These are phyloP conservation scores for Scalesia atractyloides DNA, from an alignment of 129 eudicot species.

Conservation along the genomic window DNA sequence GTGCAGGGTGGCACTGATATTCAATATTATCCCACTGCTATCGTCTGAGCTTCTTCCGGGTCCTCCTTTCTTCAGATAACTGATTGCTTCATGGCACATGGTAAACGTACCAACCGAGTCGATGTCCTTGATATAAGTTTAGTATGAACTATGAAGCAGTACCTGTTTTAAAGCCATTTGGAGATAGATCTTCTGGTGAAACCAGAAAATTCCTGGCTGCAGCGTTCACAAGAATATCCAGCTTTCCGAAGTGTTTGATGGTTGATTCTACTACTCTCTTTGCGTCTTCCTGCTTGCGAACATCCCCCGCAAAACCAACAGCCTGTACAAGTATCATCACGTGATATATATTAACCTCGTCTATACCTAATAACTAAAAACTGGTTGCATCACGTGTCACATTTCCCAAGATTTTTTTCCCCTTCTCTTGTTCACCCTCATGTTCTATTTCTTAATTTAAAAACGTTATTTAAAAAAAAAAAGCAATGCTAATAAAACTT, in stretches of 20 bases:
- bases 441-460: too few species aligned
- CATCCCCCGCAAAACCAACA: constrained; percentile 90
- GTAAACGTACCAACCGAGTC: constrained; percentile 97
- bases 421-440: too few species aligned
- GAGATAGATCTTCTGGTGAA: constrained; percentile 84
- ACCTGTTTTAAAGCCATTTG: constrained; percentile 92
- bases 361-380: too few species aligned
- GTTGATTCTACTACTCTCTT: constrained; percentile 76
- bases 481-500: too few species aligned
- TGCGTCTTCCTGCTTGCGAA: constrained; percentile 88
- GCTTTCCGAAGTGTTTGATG: constrained; percentile 68
- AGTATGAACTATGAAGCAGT: neutral
- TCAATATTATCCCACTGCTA: constrained; percentile 70
- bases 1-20: constrained; percentile 94
- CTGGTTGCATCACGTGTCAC: too few species aligned
- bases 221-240: constrained; percentile 93
- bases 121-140: constrained; percentile 42
- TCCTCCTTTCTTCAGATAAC: constrained; percentile 80
- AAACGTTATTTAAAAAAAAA: too few species aligned
- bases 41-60: constrained; percentile 59
- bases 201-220: constrained; percentile 97
- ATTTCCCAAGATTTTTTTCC: too few species aligned
- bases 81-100: constrained; percentile 84
- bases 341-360: too few species aligned
- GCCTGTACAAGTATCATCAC: constrained; percentile 41